phyloP scores from a whole-genome alignment of 176 grass and related monocot genomes.

The Aegilops sharonensis region DNA sequence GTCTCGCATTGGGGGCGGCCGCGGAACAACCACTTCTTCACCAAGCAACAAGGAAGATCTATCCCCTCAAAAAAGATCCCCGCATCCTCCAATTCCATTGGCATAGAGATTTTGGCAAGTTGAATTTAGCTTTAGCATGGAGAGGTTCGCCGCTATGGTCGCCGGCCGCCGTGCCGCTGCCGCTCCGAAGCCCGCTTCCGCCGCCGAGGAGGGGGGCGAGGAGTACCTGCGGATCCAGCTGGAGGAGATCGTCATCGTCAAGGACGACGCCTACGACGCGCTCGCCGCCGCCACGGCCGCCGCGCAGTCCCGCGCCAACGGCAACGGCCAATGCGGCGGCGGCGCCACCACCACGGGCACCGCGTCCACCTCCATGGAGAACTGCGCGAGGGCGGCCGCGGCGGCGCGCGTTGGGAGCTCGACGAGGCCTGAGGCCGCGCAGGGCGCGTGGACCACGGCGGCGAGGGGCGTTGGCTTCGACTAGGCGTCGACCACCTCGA shows the following conservation, averaged over 20 bases:
- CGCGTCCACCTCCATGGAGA: not conserved
- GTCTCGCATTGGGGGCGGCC: not conserved
- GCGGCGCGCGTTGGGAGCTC: not conserved
- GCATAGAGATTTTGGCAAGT: not conserved
- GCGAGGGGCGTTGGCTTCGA: slow-evolving; percentile 14
- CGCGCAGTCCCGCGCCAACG: slow-evolving; percentile 8
- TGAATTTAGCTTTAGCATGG: not conserved
- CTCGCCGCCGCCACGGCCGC: slow-evolving; percentile 9
- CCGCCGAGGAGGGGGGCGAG: not conserved
- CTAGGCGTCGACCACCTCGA: not conserved
- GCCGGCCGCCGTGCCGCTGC: not conserved
- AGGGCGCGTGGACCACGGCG: not conserved
- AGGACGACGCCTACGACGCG: slow-evolving; percentile 33
- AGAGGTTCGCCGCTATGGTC: slow-evolving; percentile 44
- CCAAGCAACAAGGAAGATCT: not conserved
- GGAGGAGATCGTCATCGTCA: slow-evolving; percentile 54
- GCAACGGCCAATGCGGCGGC: not conserved
- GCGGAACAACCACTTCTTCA: not conserved
- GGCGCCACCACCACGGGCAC: not conserved
- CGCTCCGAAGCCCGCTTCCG: not conserved
- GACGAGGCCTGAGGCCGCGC: not conserved
- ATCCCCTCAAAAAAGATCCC: not conserved
- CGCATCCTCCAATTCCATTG: not conserved
- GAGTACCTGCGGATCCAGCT: slow-evolving; percentile 35
- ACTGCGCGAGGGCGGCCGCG: not conserved